phyloP scores from a whole-genome alignment of 805 yeast genomes.

The Groenewaldozyma tartarivorans region DNA sequence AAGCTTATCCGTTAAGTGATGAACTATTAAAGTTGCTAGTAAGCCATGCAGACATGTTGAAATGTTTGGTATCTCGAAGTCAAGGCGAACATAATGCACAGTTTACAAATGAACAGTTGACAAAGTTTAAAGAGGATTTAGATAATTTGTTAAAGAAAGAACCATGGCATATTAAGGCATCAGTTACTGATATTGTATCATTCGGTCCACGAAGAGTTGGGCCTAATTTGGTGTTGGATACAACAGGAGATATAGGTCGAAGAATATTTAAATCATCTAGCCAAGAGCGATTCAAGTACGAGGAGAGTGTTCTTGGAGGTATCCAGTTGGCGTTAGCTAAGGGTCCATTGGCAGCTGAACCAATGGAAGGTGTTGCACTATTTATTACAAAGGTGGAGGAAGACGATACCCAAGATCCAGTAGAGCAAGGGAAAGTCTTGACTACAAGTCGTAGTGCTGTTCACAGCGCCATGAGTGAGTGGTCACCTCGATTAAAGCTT shows the following conservation, averaged over 20 bases:
- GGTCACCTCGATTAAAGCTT: slow-evolving; percentile 84
- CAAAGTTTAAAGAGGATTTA: slow-evolving; percentile 1
- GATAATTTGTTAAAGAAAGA: slow-evolving; percentile 6
- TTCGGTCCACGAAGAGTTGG: slow-evolving; percentile 77
- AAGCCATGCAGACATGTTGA: slow-evolving; percentile 40
- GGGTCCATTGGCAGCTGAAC: slow-evolving; percentile 88
- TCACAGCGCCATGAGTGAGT: slow-evolving; percentile 57
- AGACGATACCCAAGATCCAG: slow-evolving; percentile 14
- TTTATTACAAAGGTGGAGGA: slow-evolving; percentile 34
- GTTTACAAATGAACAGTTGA: not conserved
- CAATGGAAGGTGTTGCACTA: slow-evolving; percentile 70
- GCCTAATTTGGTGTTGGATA: slow-evolving; percentile 62
- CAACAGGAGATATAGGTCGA: slow-evolving; percentile 29
- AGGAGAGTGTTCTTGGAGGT: slow-evolving; percentile 65
- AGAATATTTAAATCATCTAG: slow-evolving; percentile 25
- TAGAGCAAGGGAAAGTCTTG: slow-evolving; percentile 54
- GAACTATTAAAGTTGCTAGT: slow-evolving; percentile 34
- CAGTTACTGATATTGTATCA: slow-evolving; percentile 36
- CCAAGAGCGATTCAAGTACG: slow-evolving; percentile 25
- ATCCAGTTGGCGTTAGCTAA: slow-evolving; percentile 72
- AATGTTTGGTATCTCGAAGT: slow-evolving; percentile 18
- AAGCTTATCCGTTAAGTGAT: slow-evolving; percentile 47
- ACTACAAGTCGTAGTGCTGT: slow-evolving; percentile 65
- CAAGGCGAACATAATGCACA: not conserved
- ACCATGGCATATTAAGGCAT: not conserved